phyloP scores from a whole-genome alignment of 2,329 filamentous ascomycete genomes.

The Sphaerulina populicola region DNA sequence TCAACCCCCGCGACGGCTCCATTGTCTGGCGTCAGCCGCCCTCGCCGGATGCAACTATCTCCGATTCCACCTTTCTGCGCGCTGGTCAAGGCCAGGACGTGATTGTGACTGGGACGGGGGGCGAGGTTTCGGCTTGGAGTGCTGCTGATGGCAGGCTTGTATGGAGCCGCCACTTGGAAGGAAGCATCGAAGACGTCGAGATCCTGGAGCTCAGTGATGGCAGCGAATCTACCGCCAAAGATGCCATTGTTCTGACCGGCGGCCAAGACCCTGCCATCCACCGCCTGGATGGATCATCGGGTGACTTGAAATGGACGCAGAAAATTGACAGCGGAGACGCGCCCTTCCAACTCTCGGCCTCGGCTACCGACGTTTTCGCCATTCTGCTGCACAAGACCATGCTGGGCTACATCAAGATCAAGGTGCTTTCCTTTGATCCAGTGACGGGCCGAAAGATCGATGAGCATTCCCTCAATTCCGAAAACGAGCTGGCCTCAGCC shows the following conservation, averaged over 20 bases:
- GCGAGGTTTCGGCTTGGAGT: constrained; percentile 70
- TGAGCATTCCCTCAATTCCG: constrained; percentile 63
- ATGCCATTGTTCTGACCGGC: constrained; percentile 60
- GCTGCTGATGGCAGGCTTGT: constrained; percentile 68
- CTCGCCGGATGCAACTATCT: constrained; percentile 33
- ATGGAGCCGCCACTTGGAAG: constrained; percentile 61
- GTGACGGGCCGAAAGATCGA: constrained; percentile 63
- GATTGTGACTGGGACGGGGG: constrained; percentile 64
- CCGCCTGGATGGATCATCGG: constrained; percentile 63
- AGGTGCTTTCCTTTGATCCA: constrained; percentile 64
- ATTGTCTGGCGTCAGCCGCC: constrained; percentile 80
- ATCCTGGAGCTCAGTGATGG: constrained; percentile 61
- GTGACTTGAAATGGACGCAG: constrained; percentile 70
- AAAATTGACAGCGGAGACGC: constrained; percentile 55
- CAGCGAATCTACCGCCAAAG: constrained; percentile 44
- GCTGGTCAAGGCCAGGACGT: constrained; percentile 72
- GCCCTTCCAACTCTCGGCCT: constrained; percentile 68
- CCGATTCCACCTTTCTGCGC: constrained; percentile 46
- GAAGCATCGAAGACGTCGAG: constrained; percentile 59
- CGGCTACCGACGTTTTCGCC: constrained; percentile 61
- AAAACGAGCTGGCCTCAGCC: constrained; percentile 59
- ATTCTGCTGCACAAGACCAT: constrained; percentile 62
- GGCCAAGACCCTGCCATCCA: constrained; percentile 54
- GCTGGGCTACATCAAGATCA: constrained; percentile 64
- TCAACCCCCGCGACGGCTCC: constrained; percentile 78